These are phyloP conservation scores for Alternaria novae-zelandiae DNA, from an alignment of 2,329 filamentous ascomycete genomes.

Conservation along the genomic window DNA sequence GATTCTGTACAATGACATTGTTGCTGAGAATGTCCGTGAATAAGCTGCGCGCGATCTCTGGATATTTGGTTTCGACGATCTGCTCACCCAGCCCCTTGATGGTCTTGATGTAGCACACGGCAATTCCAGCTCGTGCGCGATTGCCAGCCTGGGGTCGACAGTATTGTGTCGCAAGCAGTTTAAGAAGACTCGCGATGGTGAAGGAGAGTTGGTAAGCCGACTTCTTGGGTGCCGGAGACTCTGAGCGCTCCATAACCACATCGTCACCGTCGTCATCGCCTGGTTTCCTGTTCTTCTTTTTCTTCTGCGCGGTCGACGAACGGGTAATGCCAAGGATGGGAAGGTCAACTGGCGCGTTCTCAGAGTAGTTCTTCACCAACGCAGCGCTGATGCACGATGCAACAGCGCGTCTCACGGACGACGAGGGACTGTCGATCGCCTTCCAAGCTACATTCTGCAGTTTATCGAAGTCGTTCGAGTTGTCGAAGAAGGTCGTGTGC, in stretches of 20 bases:
- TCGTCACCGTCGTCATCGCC: slow-evolving; percentile 74
- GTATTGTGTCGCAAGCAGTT: slow-evolving; percentile 81
- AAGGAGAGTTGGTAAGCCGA: slow-evolving; percentile 73
- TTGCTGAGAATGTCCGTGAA: slow-evolving; percentile 81
- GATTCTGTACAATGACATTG: slow-evolving; percentile 77
- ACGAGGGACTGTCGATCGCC: slow-evolving; percentile 77
- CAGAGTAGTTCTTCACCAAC: slow-evolving; percentile 81
- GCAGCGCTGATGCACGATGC: slow-evolving; percentile 83
- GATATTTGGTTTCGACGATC: slow-evolving; percentile 82
- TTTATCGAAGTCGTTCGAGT: slow-evolving; percentile 87
- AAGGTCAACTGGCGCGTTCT: slow-evolving; percentile 53
- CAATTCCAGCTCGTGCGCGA: slow-evolving; percentile 79
- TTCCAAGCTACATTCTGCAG: slow-evolving; percentile 85
- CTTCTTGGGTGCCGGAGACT: slow-evolving; percentile 78
- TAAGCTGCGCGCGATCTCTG: slow-evolving; percentile 79
- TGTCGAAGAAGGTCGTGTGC: slow-evolving; percentile 82
- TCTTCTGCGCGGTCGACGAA: slow-evolving; percentile 73
- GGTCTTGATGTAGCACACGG: slow-evolving; percentile 84
- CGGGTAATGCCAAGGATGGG: slow-evolving; percentile 52
- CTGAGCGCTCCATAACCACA: slow-evolving; percentile 68
- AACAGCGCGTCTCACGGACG: slow-evolving; percentile 81
- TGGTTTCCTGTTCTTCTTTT: slow-evolving; percentile 65
- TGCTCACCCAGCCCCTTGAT: slow-evolving; percentile 80
- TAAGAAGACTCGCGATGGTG: slow-evolving; percentile 78
- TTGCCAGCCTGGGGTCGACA: slow-evolving; percentile 79